Evolutionary conservation across 1,284 basidiomycete genomes (phyloP).

Genomic region (Ganoderma multipileum): DNA sequence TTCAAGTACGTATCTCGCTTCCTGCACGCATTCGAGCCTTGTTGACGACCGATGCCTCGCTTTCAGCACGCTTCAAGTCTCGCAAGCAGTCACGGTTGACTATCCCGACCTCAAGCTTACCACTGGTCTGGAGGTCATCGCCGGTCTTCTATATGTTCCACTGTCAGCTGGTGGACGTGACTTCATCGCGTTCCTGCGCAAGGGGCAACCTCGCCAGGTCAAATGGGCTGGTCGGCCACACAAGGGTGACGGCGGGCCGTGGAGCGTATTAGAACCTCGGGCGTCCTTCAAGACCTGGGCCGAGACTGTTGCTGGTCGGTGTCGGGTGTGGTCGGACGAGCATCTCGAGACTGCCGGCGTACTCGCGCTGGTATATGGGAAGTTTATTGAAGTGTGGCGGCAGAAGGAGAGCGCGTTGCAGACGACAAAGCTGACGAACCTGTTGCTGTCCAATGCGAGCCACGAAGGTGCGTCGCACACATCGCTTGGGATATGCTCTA

Average conservation of each 20-base stretch:
- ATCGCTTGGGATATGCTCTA: constrained; percentile 1
- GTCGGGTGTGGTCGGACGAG: constrained; percentile 85
- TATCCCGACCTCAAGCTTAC: constrained; percentile 80
- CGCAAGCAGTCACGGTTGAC: constrained; percentile 74
- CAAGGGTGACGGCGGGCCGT: constrained; percentile 50
- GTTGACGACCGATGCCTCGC: not conserved
- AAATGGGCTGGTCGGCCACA: constrained; percentile 85
- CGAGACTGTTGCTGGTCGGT: constrained; percentile 78
- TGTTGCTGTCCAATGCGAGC: constrained; percentile 87
- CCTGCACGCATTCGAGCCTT: fast-evolving
- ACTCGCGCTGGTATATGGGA: constrained; percentile 84
- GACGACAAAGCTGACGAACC: constrained; percentile 80
- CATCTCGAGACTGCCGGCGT: constrained; percentile 89
- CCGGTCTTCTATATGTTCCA: constrained; percentile 84
- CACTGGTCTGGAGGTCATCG: constrained; percentile 74
- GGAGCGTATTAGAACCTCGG: constrained; percentile 66
- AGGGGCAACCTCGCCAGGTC: constrained; percentile 76
- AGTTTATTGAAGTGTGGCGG: constrained; percentile 91
- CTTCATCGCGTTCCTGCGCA: constrained; percentile 85
- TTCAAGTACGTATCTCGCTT: constrained; percentile 59
- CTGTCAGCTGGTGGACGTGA: constrained; percentile 75
- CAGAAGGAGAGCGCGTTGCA: constrained; percentile 84
- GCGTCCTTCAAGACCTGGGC: constrained; percentile 87
- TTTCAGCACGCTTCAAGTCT: constrained; percentile 63
- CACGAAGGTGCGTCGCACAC: constrained; percentile 70